phyloP scores from a whole-genome alignment of 2,329 filamentous ascomycete species.

The Fusarium sp. region DNA sequence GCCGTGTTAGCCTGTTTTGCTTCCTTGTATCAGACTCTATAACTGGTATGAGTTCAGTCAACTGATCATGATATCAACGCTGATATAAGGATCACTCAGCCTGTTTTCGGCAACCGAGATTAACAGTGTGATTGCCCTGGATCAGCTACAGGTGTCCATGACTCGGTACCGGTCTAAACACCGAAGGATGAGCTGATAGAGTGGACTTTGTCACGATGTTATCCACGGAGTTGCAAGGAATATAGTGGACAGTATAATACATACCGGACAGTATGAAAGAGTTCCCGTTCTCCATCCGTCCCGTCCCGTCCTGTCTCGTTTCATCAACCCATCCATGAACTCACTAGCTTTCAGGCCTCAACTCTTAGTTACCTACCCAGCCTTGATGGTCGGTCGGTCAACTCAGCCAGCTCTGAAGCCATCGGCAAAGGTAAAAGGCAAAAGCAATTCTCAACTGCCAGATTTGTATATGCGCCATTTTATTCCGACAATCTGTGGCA shows the following conservation, averaged over 20 bases:
- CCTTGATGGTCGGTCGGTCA: background rate
- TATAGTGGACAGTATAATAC: background rate
- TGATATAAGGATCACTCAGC: background rate
- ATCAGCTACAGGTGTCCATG: background rate
- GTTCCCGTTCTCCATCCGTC: slow-evolving; percentile 9
- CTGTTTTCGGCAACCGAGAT: slow-evolving; percentile 4
- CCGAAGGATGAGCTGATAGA: slow-evolving; percentile 6
- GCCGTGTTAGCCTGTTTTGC: background rate
- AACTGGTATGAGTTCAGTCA: background rate
- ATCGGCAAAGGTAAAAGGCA: background rate
- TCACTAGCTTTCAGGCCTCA: background rate
- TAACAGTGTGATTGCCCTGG: background rate
- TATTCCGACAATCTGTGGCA: slow-evolving; percentile 18
- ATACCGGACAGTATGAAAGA: background rate
- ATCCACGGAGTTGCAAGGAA: slow-evolving; percentile 7
- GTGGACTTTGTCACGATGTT: slow-evolving; percentile 1
- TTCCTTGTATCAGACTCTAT: background rate
- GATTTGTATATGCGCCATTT: slow-evolving; percentile 33
- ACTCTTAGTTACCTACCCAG: background rate
- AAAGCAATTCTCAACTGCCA: slow-evolving; percentile 9
- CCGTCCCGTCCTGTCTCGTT: slow-evolving; percentile 25
- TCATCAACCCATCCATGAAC: slow-evolving; percentile 16
- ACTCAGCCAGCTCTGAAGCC: background rate
- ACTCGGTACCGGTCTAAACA: background rate
- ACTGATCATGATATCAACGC: background rate